Evolutionary conservation across 2,329 filamentous ascomycete genomes (phyloP), one percentile per base, ranked within the genome.

Genomic region (Fusarium liriodendri): DNA sequence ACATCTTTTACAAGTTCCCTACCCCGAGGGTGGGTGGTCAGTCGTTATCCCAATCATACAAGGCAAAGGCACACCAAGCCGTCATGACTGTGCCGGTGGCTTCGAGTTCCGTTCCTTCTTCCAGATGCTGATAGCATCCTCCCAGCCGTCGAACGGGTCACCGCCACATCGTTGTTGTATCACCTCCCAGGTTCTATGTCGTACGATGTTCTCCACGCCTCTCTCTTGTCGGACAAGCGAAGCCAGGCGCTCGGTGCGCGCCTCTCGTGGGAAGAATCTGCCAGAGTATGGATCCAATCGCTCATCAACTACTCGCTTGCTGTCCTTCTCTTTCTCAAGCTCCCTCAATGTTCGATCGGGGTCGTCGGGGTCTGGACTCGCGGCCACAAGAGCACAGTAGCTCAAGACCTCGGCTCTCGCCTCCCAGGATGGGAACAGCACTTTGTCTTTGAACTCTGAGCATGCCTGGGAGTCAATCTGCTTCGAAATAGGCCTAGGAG

Each of bases 371-470:
- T 98, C 95, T 0, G 95, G 93, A 69, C 92, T 94, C 13, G 94
- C 95, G 4, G 96, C 96, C 1, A 99, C 95, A 38, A 92, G 89
- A 3, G 94, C 92, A 84, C 97, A 99, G 83, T 98, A 99, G 76
- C 91, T 93, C 64, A 98, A 85, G 1, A 98, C 93, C 79, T 97
- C 92, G 18, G 92, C 92, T 40, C 97, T 90, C 5, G 89, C 88
- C 77, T 96, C 92, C 97, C 97, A 99, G 29, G 93, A 93, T 0
- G 95, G 94, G 77, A 98, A 98, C 4, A 99, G 84, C 2, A 97
- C 90, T 27, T 90, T 86, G 14, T 94, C 86, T 75, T 94, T 94
- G 83, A 98, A 98, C 0, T 80, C 80, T 45, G 87, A 85, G 80
- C 96, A 98, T 32, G 93, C 86, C 3, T 84, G 76, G 0, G 88